Evolutionary conservation across 2,329 filamentous ascomycete genomes (phyloP), one percentile per base, ranked within the genome.

Genomic region (Tolypocladium guangdongense): DNA sequence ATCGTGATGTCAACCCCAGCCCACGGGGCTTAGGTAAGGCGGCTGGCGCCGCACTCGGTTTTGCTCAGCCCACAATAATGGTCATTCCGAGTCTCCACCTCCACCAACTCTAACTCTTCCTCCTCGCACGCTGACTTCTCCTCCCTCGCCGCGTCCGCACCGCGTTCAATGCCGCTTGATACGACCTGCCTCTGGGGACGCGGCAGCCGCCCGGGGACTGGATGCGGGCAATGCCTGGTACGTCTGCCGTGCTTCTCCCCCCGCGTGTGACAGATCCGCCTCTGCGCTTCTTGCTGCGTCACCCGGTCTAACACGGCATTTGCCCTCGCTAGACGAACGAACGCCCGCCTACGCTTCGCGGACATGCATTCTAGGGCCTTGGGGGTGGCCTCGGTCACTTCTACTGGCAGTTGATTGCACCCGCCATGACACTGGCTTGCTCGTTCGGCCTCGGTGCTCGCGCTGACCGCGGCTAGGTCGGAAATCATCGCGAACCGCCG

Each of bases 21-120:
- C n/a, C n/a, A n/a, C n/a, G n/a, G n/a, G 27, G 36, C 36, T 37
- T 38, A 38, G 36, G 18, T 38, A 38, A 38, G 12, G 2, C 32
- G 38, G 18, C 37, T n/a, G 37, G 22, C 12, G 43, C 39, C 50
- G 37, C 33, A 18, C 32, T 50, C 48, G 37, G 37, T 50, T 50
- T 43, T 50, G 49, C 49, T 18, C 49, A 50, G 41, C 49, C 49
- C 49, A 50, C 49, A 50, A 32, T 50, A 43, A 20, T 18, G 37
- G n/a, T 30, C 35, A 11, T 7, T 6, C 38, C 38, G 18, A 27
- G 3, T 27, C 27, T 27, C 3, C 43, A 46, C 49, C 49, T 50
- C 49, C 49, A 50, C 49, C 49, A 33, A 10, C 36, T 32, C 43
- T 32, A n/a, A 27, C 18, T 27, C n/a, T 27, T 39, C 37, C n/a